Base-by-base conservation (phyloP, 2,329 filamentous ascomycete genomes). In the Clarireedia monteithiana region DNA sequence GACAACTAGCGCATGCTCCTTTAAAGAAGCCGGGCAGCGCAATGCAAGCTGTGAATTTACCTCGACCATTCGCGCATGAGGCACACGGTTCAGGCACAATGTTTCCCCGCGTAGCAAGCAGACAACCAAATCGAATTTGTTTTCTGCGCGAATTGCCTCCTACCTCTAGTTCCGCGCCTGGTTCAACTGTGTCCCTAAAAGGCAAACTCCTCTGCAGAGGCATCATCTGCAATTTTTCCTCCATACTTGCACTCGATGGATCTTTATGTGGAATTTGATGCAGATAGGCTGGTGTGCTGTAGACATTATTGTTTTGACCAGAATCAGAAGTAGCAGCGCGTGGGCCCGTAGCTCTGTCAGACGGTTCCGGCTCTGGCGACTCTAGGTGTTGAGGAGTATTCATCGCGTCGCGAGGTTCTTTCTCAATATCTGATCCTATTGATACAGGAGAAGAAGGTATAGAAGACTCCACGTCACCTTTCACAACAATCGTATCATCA, bases 21-120 rank as follows among this genome's bases (percentile, higher is more conserved):
- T 68, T 68, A 58, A 69, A 69, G 56, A 64, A 69, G 6, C 66
- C 66, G n/a, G 66, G 64, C 24, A 69, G 54, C 26, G 65, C 66
- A 23, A 69, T 62, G 42, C 67, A 69, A 34, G 64, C 55, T 44
- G 50, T 60, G 56, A 69, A 69, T 50, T 69, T 69, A 9, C 67
- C 67, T 30, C 67, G 56, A 15, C 65, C 66, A 59, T 66, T 67
- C 9, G 66, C 63, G 51, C 67, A 69, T 39, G 59, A 66, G 34
- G 58, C 57, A 49, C 67, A 69, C 40, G 64, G 66, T 24, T 50
- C 42, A 2, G 58, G 52, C 47, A 65, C 62, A 14, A 66, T 54
- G 20, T 67, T 60, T 34, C 67, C 67, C 7, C 66, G 61, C 30
- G 66, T 68, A 9, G 66, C 66, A 44, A 69, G 61, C 20, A 69